phyloP scores from a whole-genome alignment of 2,329 filamentous ascomycete genomes.

The Aureobasidium sp. region DNA sequence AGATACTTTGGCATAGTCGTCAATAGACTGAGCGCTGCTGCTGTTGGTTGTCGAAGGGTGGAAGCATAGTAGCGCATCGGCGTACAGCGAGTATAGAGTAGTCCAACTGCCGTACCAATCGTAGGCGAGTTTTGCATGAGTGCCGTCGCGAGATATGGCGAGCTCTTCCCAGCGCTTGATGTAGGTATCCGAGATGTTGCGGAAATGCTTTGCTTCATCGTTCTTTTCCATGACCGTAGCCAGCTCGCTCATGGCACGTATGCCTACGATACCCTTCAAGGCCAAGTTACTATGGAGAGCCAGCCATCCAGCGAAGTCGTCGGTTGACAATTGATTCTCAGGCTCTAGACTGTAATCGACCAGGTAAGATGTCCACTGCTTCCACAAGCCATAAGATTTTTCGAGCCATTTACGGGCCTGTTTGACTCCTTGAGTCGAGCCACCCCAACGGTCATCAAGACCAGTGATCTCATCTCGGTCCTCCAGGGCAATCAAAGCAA shows the following conservation, averaged over 20 bases:
- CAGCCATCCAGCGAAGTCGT: slow-evolving; percentile 75
- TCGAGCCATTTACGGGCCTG: slow-evolving; percentile 59
- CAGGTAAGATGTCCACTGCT: slow-evolving; percentile 72
- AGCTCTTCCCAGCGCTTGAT: slow-evolving; percentile 64
- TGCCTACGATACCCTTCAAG: slow-evolving; percentile 75
- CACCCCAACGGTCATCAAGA: slow-evolving; percentile 57
- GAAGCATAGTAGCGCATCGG: slow-evolving; percentile 74
- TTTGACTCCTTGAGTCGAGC: slow-evolving; percentile 43
- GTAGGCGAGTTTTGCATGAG: slow-evolving; percentile 74
- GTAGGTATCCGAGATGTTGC: slow-evolving; percentile 57
- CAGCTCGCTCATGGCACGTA: slow-evolving; percentile 69
- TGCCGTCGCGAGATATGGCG: slow-evolving; percentile 61
- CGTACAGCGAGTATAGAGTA: slow-evolving; percentile 78
- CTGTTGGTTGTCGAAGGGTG: slow-evolving; percentile 49
- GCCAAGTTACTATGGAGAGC: slow-evolving; percentile 76
- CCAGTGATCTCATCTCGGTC: slow-evolving; percentile 45
- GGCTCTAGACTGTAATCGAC: slow-evolving; percentile 69
- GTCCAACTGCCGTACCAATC: slow-evolving; percentile 76
- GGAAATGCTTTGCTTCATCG: slow-evolving; percentile 52
- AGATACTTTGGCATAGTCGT: not conserved
- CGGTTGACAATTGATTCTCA: slow-evolving; percentile 70
- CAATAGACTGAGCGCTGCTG: slow-evolving; percentile 13
- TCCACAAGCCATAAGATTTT: slow-evolving; percentile 64
- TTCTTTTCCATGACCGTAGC: slow-evolving; percentile 54
- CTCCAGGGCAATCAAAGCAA: slow-evolving; percentile 40